Evolutionary conservation across 352 stramenopile genomes (phyloP).

Genomic region (Phytopythium vexans): DNA sequence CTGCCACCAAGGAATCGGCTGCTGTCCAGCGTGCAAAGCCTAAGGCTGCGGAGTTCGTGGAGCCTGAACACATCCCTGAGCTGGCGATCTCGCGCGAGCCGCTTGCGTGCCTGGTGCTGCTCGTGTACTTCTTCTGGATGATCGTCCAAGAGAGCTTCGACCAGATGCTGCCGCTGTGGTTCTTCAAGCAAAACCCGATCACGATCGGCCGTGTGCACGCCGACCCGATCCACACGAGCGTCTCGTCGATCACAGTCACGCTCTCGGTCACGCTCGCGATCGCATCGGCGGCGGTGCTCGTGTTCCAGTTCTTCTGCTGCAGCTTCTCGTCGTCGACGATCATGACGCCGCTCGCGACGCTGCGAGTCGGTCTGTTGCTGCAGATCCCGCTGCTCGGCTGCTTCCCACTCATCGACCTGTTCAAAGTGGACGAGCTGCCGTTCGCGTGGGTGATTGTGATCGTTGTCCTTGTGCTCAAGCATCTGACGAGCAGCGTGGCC

Average conservation of each 20-base stretch:
- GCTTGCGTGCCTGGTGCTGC: constrained; percentile 60
- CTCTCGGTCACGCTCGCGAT: constrained; percentile 46
- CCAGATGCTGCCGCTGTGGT: constrained; percentile 76
- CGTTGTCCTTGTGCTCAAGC: constrained; percentile 57
- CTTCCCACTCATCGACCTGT: constrained; percentile 71
- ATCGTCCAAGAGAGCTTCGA: constrained; percentile 77
- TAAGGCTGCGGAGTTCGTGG: constrained; percentile 4
- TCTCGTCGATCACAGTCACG: constrained; percentile 61
- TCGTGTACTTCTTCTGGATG: constrained; percentile 70
- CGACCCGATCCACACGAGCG: constrained; percentile 27
- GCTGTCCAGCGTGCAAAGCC: constrained; percentile 1
- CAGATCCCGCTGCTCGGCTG: constrained; percentile 66
- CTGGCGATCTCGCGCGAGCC: constrained; percentile 66
- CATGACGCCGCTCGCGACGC: constrained; percentile 73
- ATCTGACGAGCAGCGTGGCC: constrained; percentile 54
- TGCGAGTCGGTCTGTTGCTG: constrained; percentile 74
- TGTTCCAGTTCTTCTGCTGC: constrained; percentile 46
- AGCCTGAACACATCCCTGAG: constrained; percentile 29
- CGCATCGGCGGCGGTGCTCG: constrained; percentile 48
- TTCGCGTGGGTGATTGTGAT: constrained; percentile 64
- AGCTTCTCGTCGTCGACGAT: constrained; percentile 54
- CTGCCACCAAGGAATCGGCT: constrained; percentile 12
- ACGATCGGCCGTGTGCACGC: constrained; percentile 37
- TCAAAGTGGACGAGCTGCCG: constrained; percentile 60
- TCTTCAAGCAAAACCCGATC: constrained; percentile 65